Percentiles rank a stretch among this genome's conserved stretches.
phyloP scores from a whole-genome alignment of 2,329 filamentous ascomycete species.

The Epichloe aotearoae region DNA sequence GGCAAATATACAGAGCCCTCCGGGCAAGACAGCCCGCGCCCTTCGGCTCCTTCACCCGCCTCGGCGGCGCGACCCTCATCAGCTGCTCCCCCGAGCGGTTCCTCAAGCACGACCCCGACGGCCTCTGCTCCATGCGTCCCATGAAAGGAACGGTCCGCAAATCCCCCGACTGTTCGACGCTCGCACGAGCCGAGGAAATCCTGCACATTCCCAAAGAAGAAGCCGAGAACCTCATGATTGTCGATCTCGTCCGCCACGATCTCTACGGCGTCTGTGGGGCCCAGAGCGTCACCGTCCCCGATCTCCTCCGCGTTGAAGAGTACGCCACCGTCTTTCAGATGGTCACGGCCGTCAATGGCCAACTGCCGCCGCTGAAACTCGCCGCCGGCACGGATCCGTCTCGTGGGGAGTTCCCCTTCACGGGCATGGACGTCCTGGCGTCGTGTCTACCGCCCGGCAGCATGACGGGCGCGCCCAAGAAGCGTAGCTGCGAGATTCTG shows the following conservation, averaged over 20 bases:
- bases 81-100: slow-evolving; percentile 86
- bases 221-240: slow-evolving; percentile 96
- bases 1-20: slow-evolving; percentile 60
- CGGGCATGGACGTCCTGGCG: slow-evolving; percentile 64
- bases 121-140: slow-evolving; percentile 66
- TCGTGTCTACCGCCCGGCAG: slow-evolving; percentile 75
- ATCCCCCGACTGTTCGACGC: slow-evolving; percentile 47
- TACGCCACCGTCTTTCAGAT: slow-evolving; percentile 87
- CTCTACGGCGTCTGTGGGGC: slow-evolving; percentile 72
- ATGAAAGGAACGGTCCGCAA: slow-evolving; percentile 97
- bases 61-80: slow-evolving; percentile 58
- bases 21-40: slow-evolving; percentile 64
- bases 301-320: slow-evolving; percentile 77
- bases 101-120: slow-evolving; percentile 41
- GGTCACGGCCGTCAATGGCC: slow-evolving; percentile 72
- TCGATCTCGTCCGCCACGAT: slow-evolving; percentile 90
- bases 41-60: slow-evolving; percentile 69
- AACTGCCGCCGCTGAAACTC: slow-evolving; percentile 26
- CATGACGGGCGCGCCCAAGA: slow-evolving; percentile 96
- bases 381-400: slow-evolving; percentile 7
- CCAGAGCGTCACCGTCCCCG: slow-evolving; percentile 58
- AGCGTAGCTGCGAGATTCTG: slow-evolving; percentile 77
- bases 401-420: slow-evolving; percentile 20
- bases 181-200: slow-evolving; percentile 58
- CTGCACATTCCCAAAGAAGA: slow-evolving; percentile 77